These are phyloP conservation scores for Epichloe hybrida DNA, from an alignment of 2,329 filamentous ascomycete genomes.

Conservation along the genomic window DNA sequence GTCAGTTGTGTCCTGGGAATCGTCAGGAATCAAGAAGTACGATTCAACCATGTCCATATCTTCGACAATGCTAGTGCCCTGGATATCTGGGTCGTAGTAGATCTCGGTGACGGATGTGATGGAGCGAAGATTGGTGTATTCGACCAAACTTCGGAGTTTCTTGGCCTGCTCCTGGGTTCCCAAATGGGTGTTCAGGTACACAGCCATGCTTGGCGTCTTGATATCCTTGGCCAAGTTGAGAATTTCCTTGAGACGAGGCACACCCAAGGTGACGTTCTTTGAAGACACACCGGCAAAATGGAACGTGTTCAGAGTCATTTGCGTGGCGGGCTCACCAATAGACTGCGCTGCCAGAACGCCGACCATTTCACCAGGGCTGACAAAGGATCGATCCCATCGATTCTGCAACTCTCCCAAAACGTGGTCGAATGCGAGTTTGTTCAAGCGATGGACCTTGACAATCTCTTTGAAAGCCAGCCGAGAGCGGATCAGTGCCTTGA, in stretches of 20 bases:
- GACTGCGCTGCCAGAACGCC: slow-evolving; percentile 95
- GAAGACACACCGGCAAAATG: slow-evolving; percentile 99
- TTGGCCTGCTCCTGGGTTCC: slow-evolving; percentile 71
- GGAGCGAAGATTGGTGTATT: slow-evolving; percentile 86
- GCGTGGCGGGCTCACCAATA: slow-evolving; percentile 94
- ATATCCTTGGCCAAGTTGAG: slow-evolving; percentile 95
- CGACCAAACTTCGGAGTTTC: slow-evolving; percentile 72
- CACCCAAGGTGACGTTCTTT: slow-evolving; percentile 98
- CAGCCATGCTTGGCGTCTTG: slow-evolving; percentile 95
- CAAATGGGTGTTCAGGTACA: slow-evolving; percentile 58
- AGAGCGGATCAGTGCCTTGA: slow-evolving; percentile 85
- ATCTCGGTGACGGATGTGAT: slow-evolving; percentile 90
- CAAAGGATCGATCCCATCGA: slow-evolving; percentile 72
- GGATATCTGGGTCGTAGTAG: slow-evolving; percentile 90
- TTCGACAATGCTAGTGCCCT: slow-evolving; percentile 70
- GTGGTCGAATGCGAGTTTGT: slow-evolving; percentile 84
- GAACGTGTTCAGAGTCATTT: slow-evolving; percentile 99
- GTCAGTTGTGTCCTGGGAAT: slow-evolving; percentile 45
- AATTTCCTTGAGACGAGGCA: slow-evolving; percentile 98
- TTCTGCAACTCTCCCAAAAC: slow-evolving; percentile 82
- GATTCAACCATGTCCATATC: slow-evolving; percentile 93
- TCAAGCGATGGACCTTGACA: slow-evolving; percentile 72
- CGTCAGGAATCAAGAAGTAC: slow-evolving; percentile 88
- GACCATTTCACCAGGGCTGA: slow-evolving; percentile 95
- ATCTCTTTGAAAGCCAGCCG: slow-evolving; percentile 86